Evolutionary conservation across 108 stramenopile species (phyloP).

Genomic region (Nitzschia palea): DNA sequence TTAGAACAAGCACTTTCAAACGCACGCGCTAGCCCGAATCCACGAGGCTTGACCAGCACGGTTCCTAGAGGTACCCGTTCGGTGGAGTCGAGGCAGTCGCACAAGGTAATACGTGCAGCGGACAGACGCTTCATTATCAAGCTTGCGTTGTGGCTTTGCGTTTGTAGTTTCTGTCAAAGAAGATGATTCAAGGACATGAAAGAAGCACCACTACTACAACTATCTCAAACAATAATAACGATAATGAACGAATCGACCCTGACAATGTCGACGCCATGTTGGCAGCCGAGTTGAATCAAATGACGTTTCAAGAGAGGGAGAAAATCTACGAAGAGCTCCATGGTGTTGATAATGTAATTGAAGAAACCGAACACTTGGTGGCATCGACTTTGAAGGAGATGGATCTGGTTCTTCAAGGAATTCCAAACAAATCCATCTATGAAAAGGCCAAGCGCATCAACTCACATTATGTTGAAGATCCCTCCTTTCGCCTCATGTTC

Average conservation of each 20-base stretch:
- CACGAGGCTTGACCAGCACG: too few species aligned
- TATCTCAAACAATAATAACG: too few species aligned
- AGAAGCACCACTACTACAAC: too few species aligned
- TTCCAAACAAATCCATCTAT: slow-evolving; percentile 8
- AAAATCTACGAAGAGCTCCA: slow-evolving; percentile 7
- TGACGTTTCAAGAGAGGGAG: slow-evolving; percentile 17
- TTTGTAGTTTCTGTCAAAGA: too few species aligned
- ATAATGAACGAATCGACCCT: not conserved
- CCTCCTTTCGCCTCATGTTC: slow-evolving; percentile 32
- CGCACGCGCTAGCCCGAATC: too few species aligned
- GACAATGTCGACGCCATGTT: slow-evolving; percentile 5
- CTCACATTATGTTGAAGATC: slow-evolving; percentile 14
- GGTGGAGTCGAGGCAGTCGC: too few species aligned
- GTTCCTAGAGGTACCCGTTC: too few species aligned
- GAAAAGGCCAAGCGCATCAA: slow-evolving; percentile 5
- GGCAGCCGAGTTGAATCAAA: slow-evolving; percentile 10
- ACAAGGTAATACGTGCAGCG: too few species aligned
- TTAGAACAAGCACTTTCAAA: too few species aligned
- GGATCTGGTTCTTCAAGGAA: not conserved
- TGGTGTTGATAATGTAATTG: not conserved
- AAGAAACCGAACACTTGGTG: not conserved
- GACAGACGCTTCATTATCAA: too few species aligned
- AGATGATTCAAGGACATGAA: too few species aligned
- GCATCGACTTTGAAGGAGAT: not conserved
- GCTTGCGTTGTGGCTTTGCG: too few species aligned